Evolutionary conservation across 1,139 yeast species (phyloP), one percentile per base, ranked within the genome.

Genomic region (Zygosaccharomyces pseudobailii): DNA sequence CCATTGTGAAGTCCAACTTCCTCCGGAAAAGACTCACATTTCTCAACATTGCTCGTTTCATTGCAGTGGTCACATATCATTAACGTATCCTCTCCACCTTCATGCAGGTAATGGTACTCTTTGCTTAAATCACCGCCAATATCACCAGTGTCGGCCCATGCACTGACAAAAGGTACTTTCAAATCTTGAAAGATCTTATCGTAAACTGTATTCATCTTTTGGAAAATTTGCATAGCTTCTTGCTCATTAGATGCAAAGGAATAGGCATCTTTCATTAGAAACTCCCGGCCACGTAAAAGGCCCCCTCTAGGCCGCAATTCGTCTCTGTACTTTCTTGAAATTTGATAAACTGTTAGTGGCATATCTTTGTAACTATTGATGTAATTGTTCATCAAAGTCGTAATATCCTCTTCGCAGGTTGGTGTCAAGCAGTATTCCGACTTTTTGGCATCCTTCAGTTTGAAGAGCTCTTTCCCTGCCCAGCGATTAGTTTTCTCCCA

Each of bases 291-390:
- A 50, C 98, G 71, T 40, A 94, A 70, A 36, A 92, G 70, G 0
- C 98, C 99, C 43, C 92, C 89, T 48, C 98, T 71, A 1, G 98
- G 97, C 55, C 99, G 71, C 55, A 79, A 78, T 62, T 92, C 98
- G 65, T 89, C 88, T 47, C 98, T 71, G 65, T 82, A 92, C 65
- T 92, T 92, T 46, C 87, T 76, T 35, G 84, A 78, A 45, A 92
- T 82, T 65, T 94, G 98, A 64, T 86, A 92, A 45, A 82, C 76
- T 34, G 80, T 64, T 23, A 87, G 57, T 0, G 98, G 98, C 43
- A 90, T 68, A 51, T 80, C 81, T 56, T 82, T 82, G 63, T 85
- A 82, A 45, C 85, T 78, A 1, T 72, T 67, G 1, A 80, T 68
- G 28, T 70, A 72, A 33, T 67, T 65, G n/a, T 76, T 75, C 25